Base-by-base conservation (phyloP, 768 basidiomycete genomes). In the Cubamyces lactineus region DNA sequence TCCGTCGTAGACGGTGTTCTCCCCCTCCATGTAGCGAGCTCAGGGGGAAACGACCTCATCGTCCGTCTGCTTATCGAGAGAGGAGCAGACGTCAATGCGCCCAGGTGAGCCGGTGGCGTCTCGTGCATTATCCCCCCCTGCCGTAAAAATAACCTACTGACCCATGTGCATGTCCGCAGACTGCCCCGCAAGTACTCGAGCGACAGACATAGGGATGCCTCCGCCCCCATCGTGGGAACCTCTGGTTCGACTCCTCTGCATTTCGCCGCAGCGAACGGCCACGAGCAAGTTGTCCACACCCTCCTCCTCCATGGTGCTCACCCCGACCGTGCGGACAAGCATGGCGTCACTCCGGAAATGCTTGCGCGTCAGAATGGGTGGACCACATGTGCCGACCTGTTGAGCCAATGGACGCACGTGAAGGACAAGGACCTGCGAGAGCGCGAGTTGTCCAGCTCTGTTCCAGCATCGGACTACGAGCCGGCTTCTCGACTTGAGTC, bases 81-180 rank as follows among this genome's bases (percentile, higher is more conserved):
- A 60, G 96, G 97, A 21, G 97, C 97, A n/a, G 97, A 99, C 72
- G 96, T 98, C 30, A 98, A 98, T 75, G 95, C 95, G 4, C 89
- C 94, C 55, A 86, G 96, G 91, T 92, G 55, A 62, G 84, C 73
- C 52, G 42, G 55, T 16, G 48, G 57, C 58, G 19, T 62, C 51
- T 49, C 50, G 34, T 30, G n/a, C 51, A 26, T 34, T 13, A n/a
- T 48, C 12, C 11, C 57, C n/a, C 6, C 30, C 26, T 42, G 56
- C 5, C 42, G 59, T 56, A 47, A 50, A 34, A 53, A 48, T 64
- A 55, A 45, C 26, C 19, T 16, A 16, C 21, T 50, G 45, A 5
- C 26, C 54, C 48, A 45, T 53, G 53, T 49, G 28, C 55, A 28
- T 34, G 45, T 57, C 40, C 54, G 9, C 62, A 91, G 91, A 69